A percentile compares a stretch with the other conserved stretches of the same genome.
phyloP scores from a whole-genome alignment of 306 rosid genomes.

The Macrotyloma uniflorum region DNA sequence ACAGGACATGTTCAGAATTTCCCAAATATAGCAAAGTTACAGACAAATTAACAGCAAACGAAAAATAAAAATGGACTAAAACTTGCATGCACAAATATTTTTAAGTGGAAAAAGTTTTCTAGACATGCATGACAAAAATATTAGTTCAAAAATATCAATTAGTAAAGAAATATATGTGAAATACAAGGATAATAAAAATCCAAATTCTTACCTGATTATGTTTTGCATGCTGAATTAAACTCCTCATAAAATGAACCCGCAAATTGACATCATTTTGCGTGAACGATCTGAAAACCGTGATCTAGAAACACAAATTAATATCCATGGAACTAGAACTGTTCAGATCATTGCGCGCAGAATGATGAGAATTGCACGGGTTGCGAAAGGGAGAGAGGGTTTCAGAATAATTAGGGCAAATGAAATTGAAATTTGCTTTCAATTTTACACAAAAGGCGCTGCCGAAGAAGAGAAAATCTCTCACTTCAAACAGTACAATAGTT shows the following conservation, averaged over 20 bases:
- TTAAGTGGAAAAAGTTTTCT: too few relatives aligned
- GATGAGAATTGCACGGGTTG: slow-evolving; percentile 35
- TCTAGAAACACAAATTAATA: background rate
- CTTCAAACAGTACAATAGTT: background rate
- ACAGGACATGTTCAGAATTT: too few relatives aligned
- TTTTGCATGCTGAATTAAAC: background rate
- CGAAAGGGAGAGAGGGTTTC: background rate
- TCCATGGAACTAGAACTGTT: background rate
- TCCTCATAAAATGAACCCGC: slow-evolving; percentile 28
- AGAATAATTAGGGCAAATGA: background rate
- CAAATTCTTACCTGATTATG: slow-evolving; percentile 9
- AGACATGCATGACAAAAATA: too few relatives aligned
- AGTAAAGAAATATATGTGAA: background rate
- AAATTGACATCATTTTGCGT: slow-evolving; percentile 49
- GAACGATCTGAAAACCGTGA: slow-evolving; percentile 41
- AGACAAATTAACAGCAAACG: too few relatives aligned
- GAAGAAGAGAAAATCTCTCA: too few relatives aligned
- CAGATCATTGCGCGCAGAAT: slow-evolving; percentile 60
- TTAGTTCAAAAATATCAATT: too few relatives aligned
- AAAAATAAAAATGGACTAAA: too few relatives aligned
- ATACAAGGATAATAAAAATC: background rate
- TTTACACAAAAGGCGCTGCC: background rate
- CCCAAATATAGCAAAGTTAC: too few relatives aligned
- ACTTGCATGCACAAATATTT: too few relatives aligned
- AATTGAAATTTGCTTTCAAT: background rate